phyloP scores from a whole-genome alignment of 192 early-diverging fungal genomes.

The Backusella psychrophila region DNA sequence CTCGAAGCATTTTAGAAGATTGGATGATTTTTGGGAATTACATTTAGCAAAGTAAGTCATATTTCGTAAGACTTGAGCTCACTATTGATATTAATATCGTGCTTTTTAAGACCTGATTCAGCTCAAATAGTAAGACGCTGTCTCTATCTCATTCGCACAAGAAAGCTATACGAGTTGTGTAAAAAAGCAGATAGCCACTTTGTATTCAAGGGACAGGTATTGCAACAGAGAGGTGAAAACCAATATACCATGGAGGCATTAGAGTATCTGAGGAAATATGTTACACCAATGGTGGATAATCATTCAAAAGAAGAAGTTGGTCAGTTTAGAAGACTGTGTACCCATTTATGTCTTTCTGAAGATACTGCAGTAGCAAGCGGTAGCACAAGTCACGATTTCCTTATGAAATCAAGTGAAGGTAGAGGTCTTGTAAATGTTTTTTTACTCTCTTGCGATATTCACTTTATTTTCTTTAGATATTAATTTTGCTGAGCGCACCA shows the following conservation, averaged over 20 bases:
- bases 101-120: conserved; percentile 49
- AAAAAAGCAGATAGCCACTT: background rate
- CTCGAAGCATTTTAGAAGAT: conserved; percentile 53
- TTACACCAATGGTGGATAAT: conserved; percentile 73
- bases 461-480: background rate
- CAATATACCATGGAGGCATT: conserved; percentile 54
- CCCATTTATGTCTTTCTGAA: conserved; percentile 15
- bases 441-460: background rate
- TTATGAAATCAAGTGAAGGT: background rate
- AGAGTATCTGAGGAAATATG: conserved; percentile 71
- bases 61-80: no score
- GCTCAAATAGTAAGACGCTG: conserved; percentile 71
- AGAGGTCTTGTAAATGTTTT: background rate
- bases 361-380: background rate
- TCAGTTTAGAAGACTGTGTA: conserved; percentile 38
- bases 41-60: conserved; percentile 56
- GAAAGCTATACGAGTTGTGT: conserved; percentile 70
- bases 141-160: conserved; percentile 75
- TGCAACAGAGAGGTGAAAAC: conserved; percentile 8
- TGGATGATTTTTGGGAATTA: conserved; percentile 90
- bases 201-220: background rate
- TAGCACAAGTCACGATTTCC: background rate
- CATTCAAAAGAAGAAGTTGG: conserved; percentile 41
- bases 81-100: background rate
- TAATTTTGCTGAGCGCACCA: conserved; percentile 47